These are phyloP conservation scores for Candida morakotiae DNA, from an alignment of 805 yeast genomes.

Conservation along the genomic window DNA sequence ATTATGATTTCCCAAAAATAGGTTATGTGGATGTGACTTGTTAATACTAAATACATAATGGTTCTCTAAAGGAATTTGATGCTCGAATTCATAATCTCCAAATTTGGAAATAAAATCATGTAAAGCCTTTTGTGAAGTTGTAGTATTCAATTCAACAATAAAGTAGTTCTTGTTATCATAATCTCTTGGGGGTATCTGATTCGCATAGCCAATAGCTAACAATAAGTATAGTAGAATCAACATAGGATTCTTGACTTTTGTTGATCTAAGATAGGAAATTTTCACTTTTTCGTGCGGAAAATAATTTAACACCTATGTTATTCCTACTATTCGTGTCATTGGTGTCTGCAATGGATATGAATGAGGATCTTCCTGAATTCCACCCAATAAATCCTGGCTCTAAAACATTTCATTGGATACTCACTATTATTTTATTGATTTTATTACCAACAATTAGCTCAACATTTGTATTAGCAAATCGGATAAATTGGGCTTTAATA, in stretches of 20 bases:
- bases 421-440: slow-evolving; percentile 43
- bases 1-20: slow-evolving; percentile 31
- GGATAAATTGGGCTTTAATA: slow-evolving; percentile 39
- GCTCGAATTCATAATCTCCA: slow-evolving; percentile 51
- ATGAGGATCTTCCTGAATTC: slow-evolving; percentile 28
- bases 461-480: slow-evolving; percentile 51
- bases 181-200: slow-evolving; percentile 33
- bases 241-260: slow-evolving; percentile 1
- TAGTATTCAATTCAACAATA: slow-evolving; percentile 51
- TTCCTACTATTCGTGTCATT: not conserved
- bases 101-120: slow-evolving; percentile 32
- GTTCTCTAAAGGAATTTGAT: slow-evolving; percentile 55
- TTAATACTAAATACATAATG: slow-evolving; percentile 64
- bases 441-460: slow-evolving; percentile 56
- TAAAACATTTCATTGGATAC: slow-evolving; percentile 64
- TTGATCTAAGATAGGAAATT: slow-evolving; percentile 3
- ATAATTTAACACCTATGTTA: not conserved
- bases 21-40: slow-evolving; percentile 32
- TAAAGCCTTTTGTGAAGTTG: slow-evolving; percentile 20
- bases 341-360: slow-evolving; percentile 14
- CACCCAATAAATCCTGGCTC: slow-evolving; percentile 46
- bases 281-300: not conserved
- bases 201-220: not conserved
- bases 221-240: slow-evolving; percentile 5
- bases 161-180: slow-evolving; percentile 54